These are phyloP conservation scores for Triangularia setosa DNA, from an alignment of 2,329 filamentous ascomycete species.

Conservation along the genomic window DNA sequence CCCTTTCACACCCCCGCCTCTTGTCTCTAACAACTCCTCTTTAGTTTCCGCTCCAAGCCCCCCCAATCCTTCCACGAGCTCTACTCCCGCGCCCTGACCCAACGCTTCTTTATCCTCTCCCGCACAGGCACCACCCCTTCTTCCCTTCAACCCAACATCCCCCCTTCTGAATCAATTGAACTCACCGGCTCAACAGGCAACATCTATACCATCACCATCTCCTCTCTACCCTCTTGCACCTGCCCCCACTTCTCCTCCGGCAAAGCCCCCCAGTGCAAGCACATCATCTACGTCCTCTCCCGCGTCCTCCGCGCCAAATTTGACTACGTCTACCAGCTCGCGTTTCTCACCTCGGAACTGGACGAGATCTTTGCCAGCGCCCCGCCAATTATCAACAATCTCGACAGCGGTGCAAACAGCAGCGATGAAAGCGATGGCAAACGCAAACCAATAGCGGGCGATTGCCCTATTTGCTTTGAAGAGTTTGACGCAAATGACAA, in stretches of 20 bases:
- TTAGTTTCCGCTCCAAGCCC: constrained; percentile 24
- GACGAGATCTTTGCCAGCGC: constrained; percentile 53
- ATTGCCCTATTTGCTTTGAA: constrained; percentile 56
- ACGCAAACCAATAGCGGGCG: constrained; percentile 49
- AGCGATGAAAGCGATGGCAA: constrained; percentile 30
- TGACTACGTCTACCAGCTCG: constrained; percentile 58
- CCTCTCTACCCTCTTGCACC: constrained; percentile 48
- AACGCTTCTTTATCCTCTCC: constrained; percentile 45
- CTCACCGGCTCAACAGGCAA: constrained; percentile 64
- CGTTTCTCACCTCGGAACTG: constrained; percentile 57
- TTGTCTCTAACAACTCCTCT: neutral
- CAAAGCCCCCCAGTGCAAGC: constrained; percentile 57
- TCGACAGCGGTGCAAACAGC: constrained; percentile 30
- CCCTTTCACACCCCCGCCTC: neutral
- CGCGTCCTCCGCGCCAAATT: constrained; percentile 55
- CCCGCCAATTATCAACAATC: constrained; percentile 38
- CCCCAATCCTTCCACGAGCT: constrained; percentile 24
- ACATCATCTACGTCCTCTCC: constrained; percentile 58
- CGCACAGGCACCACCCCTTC: constrained; percentile 35
- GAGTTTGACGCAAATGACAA: constrained; percentile 37
- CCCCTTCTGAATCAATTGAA: constrained; percentile 50
- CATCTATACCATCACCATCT: constrained; percentile 56
- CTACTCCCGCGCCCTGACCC: constrained; percentile 24
- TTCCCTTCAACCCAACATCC: constrained; percentile 20
- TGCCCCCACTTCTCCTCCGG: constrained; percentile 53